phyloP scores from a whole-genome alignment of 2,329 filamentous ascomycete species.

The Colletotrichum acutatum region DNA sequence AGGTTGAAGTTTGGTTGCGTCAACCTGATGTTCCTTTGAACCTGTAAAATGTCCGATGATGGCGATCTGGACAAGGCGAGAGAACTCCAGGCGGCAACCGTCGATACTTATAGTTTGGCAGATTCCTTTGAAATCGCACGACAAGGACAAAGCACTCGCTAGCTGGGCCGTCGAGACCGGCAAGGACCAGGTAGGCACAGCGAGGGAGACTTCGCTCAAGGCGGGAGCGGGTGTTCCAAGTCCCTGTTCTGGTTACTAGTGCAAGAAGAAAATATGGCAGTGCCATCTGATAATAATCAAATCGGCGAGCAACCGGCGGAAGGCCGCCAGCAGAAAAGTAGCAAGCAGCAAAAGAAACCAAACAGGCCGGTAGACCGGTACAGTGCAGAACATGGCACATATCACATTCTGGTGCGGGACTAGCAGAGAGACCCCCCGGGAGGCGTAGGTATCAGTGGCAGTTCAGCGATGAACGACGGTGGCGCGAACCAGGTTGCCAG shows the following conservation, averaged over 20 bases:
- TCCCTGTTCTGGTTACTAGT: conserved; percentile 32
- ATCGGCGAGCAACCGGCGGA: conserved; percentile 31
- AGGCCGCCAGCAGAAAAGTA: conserved; percentile 26
- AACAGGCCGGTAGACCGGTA: conserved; percentile 24
- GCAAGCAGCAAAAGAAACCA: conserved; percentile 27
- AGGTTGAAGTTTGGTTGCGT: background rate
- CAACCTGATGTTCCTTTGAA: conserved; percentile 4
- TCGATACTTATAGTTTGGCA: conserved; percentile 35
- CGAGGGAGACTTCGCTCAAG: conserved; percentile 23
- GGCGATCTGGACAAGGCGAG: conserved; percentile 16
- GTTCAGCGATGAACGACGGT: conserved; percentile 27
- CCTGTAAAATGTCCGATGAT: conserved; percentile 21
- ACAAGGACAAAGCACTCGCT: conserved; percentile 31
- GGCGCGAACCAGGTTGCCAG: conserved; percentile 26
- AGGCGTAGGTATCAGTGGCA: conserved; percentile 23
- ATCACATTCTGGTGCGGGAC: conserved; percentile 27
- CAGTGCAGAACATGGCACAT: conserved; percentile 29
- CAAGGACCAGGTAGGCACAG: conserved; percentile 30
- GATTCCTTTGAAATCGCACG: conserved; percentile 21
- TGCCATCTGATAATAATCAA: conserved; percentile 33
- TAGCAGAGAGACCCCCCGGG: conserved; percentile 22
- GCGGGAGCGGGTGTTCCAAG: conserved; percentile 31
- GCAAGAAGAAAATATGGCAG: conserved; percentile 34
- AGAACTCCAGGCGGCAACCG: conserved; percentile 20
- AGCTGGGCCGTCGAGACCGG: conserved; percentile 6